These are phyloP conservation scores for Boletus bicolor DNA, from an alignment of 768 basidiomycete species.

Conservation along the genomic window DNA sequence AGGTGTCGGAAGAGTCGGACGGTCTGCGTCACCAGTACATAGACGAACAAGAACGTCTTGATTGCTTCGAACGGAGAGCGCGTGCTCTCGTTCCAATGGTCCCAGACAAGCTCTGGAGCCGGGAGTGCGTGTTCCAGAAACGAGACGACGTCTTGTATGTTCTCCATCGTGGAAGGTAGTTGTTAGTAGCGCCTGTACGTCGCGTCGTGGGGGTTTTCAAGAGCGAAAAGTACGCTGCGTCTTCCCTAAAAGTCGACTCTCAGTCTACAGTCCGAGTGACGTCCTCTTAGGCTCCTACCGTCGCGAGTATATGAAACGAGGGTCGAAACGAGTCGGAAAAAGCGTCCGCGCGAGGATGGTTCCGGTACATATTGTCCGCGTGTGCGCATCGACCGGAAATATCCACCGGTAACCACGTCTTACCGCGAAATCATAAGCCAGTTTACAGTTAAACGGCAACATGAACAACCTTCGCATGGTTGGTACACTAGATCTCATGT, in stretches of 20 bases:
- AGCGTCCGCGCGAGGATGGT: neutral
- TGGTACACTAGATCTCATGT: slow-evolving; percentile 11
- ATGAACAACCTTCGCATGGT: slow-evolving; percentile 60
- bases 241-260: neutral
- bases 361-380: no score
- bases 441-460: neutral
- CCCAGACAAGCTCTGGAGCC: slow-evolving; percentile 3
- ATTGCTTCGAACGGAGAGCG: slow-evolving; percentile 24
- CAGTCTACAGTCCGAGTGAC: neutral
- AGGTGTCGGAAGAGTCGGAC: slow-evolving; percentile 33
- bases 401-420: neutral
- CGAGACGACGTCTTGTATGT: slow-evolving; percentile 1
- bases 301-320: neutral
- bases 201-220: neutral
- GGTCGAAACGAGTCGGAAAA: neutral
- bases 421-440: neutral
- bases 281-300: neutral
- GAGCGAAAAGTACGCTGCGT: no score
- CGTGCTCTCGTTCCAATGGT: slow-evolving; percentile 14
- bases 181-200: neutral
- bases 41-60: slow-evolving; percentile 36
- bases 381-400: neutral
- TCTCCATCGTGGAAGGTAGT: slow-evolving; percentile 3
- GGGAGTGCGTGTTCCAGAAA: slow-evolving; percentile 8
- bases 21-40: slow-evolving; percentile 29